A percentile compares a stretch with the other conserved stretches of the same genome.
Conservation (phyloP, 495 filamentous ascomycete genomes). For the Sabuloglossum arenarium region DNA sequence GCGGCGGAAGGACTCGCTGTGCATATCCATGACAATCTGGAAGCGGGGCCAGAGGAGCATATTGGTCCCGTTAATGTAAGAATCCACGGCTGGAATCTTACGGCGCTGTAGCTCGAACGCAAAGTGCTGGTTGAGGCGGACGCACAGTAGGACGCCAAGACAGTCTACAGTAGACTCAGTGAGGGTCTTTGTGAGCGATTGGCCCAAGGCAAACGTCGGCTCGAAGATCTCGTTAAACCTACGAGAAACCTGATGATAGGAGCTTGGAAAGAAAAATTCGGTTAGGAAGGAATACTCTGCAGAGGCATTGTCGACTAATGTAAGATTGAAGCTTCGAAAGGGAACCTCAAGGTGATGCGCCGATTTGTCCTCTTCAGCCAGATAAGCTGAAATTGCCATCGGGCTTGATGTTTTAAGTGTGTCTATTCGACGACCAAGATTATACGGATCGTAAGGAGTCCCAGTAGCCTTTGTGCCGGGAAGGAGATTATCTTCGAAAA, state of each 20-base stretch:
- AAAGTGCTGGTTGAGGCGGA: conserved; percentile 82
- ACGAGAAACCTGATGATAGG: conserved; percentile 35
- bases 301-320: conserved; percentile 82
- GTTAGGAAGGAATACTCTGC: conserved; percentile 88
- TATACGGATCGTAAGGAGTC: conserved; percentile 67
- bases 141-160: conserved; percentile 67
- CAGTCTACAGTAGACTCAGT: conserved; percentile 59
- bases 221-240: conserved; percentile 68
- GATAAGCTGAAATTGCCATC: conserved; percentile 53
- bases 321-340: conserved; percentile 87
- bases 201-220: conserved; percentile 63
- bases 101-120: conserved; percentile 85
- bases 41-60: conserved; percentile 96
- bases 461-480: conserved; percentile 24
- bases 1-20: conserved; percentile 62
- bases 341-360: conserved; percentile 74
- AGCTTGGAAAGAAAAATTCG: conserved; percentile 55
- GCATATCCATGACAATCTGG: conserved; percentile 81
- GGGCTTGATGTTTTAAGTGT: conserved; percentile 48
- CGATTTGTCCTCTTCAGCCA: conserved; percentile 71
- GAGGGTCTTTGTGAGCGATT: conserved; percentile 52
- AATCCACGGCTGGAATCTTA: conserved; percentile 70
- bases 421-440: conserved; percentile 65
- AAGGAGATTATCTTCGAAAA: conserved; percentile 8
- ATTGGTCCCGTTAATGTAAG: conserved; percentile 80